A percentile compares a stretch with the other conserved stretches of the same genome.
Conservation (phyloP, 768 basidiomycete genomes). For the Glaciozyma antarctica region DNA sequence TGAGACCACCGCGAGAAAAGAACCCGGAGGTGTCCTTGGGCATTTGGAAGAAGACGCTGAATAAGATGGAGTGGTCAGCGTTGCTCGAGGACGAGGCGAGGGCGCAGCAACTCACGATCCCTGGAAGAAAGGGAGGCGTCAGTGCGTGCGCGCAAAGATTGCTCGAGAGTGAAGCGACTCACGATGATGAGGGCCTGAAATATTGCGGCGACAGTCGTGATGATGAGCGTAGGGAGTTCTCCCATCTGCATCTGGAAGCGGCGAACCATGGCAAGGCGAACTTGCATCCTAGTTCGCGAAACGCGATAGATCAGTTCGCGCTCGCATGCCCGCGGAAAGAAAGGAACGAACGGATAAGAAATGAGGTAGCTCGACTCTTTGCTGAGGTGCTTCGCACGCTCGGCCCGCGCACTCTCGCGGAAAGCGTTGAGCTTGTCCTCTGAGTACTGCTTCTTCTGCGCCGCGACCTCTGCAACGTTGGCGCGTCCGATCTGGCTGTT, state of each 20-base stretch:
- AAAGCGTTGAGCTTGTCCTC: slow-evolving; percentile 36
- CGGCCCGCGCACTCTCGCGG: slow-evolving; percentile 38
- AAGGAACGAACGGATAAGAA: slow-evolving; percentile 45
- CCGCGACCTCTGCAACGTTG: slow-evolving; percentile 35
- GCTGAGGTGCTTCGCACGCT: slow-evolving; percentile 41
- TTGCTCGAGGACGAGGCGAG: background rate
- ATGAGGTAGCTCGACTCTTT: slow-evolving; percentile 45
- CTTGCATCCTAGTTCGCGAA: slow-evolving; percentile 45
- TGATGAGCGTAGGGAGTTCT: slow-evolving; percentile 38
- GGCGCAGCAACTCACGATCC: background rate
- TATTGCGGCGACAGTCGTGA: slow-evolving; percentile 37
- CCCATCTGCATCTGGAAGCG: slow-evolving; percentile 47
- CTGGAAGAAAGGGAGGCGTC: no score
- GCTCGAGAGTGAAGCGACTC: no score
- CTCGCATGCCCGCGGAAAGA: slow-evolving; percentile 37
- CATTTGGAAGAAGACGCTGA: slow-evolving; percentile 58
- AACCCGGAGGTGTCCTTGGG: slow-evolving; percentile 52
- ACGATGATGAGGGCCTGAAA: slow-evolving; percentile 46
- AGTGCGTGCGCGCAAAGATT: no score
- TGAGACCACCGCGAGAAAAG: slow-evolving; percentile 64
- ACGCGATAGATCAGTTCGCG: slow-evolving; percentile 45
- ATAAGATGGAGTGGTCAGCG: background rate
- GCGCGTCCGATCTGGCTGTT: slow-evolving; percentile 39
- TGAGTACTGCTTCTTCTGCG: slow-evolving; percentile 33
- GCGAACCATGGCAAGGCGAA: slow-evolving; percentile 45